phyloP scores from a whole-genome alignment of 1,284 basidiomycete genomes.

The Termitomyces sp. region DNA sequence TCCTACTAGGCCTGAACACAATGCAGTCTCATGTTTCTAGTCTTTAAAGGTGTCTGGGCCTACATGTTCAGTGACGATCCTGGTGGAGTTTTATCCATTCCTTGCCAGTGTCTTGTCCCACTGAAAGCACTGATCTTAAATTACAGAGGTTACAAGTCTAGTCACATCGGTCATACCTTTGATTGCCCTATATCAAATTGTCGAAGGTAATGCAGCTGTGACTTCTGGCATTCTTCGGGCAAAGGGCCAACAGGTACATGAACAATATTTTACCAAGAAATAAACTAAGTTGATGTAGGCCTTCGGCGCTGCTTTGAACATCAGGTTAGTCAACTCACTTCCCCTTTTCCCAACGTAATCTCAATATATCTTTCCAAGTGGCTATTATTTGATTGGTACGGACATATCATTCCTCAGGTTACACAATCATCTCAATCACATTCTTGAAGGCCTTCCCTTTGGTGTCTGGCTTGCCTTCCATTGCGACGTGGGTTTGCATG shows the following conservation, averaged over 20 bases:
- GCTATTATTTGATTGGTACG: slow-evolving; percentile 9
- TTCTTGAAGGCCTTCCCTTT: slow-evolving; percentile 36
- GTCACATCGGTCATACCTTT: slow-evolving; percentile 73
- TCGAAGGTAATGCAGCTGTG: slow-evolving; percentile 68
- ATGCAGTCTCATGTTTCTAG: slow-evolving; percentile 45
- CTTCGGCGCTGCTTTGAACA: slow-evolving; percentile 59
- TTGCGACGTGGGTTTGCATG: slow-evolving; percentile 1
- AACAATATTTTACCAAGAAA: not conserved
- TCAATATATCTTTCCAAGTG: not conserved
- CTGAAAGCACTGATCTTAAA: not conserved
- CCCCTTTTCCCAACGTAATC: not conserved
- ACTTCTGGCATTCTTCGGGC: slow-evolving; percentile 75
- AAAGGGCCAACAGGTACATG: slow-evolving; percentile 58
- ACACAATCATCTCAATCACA: not conserved
- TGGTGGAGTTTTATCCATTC: not conserved
- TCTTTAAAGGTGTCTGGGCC: slow-evolving; percentile 4
- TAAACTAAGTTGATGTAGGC: slow-evolving; percentile 33
- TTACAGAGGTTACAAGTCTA: slow-evolving; percentile 50
- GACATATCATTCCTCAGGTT: not conserved
- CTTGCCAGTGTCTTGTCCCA: not conserved
- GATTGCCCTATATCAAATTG: slow-evolving; percentile 75
- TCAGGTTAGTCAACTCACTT: slow-evolving; percentile 35
- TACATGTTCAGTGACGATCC: slow-evolving; percentile 7
- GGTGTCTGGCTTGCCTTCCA: slow-evolving; percentile 60
- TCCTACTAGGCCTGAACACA: not conserved